These are phyloP conservation scores for Lasiosphaeria ovina DNA, from an alignment of 495 filamentous ascomycete species.

Conservation along the genomic window DNA sequence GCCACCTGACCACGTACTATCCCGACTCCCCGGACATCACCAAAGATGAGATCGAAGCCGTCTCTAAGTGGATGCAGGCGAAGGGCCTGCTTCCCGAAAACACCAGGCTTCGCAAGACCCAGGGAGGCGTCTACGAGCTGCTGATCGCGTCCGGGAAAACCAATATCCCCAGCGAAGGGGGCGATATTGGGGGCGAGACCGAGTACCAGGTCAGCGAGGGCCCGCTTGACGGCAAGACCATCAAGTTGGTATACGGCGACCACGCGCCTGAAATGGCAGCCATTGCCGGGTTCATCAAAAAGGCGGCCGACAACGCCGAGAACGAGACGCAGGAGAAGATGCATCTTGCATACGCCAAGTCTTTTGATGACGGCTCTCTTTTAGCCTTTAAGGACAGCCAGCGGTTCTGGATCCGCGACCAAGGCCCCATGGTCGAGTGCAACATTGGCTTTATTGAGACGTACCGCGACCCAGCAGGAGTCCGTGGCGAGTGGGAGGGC, in stretches of 20 bases:
- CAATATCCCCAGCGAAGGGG: conserved; percentile 51
- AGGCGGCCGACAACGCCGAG: conserved; percentile 71
- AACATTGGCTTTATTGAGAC: conserved; percentile 97
- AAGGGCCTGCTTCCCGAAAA: conserved; percentile 77
- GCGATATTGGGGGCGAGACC: conserved; percentile 66
- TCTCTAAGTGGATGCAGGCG: conserved; percentile 71
- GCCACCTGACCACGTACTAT: conserved; percentile 91
- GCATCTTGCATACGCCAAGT: conserved; percentile 77
- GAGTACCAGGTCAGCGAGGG: conserved; percentile 65
- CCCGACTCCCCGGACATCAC: conserved; percentile 83
- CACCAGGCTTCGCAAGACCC: conserved; percentile 76
- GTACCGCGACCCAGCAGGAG: conserved; percentile 89
- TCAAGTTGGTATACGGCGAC: conserved; percentile 80
- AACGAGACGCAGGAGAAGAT: conserved; percentile 86
- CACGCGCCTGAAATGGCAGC: conserved; percentile 76
- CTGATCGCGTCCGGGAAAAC: conserved; percentile 72
- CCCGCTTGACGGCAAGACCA: conserved; percentile 60
- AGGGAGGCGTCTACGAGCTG: conserved; percentile 70
- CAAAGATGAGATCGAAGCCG: conserved; percentile 73
- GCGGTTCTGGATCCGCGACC: conserved; percentile 87
- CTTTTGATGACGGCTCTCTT: conserved; percentile 81
- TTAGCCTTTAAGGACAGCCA: conserved; percentile 89
- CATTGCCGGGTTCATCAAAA: conserved; percentile 66
- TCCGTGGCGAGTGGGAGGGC: conserved; percentile 96
- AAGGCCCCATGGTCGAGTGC: conserved; percentile 82